Percentiles rank a stretch among this genome's conserved stretches.
These are phyloP conservation scores for Diaporthe nobilis DNA, from an alignment of 2,329 filamentous ascomycete genomes.

Conservation along the genomic window DNA sequence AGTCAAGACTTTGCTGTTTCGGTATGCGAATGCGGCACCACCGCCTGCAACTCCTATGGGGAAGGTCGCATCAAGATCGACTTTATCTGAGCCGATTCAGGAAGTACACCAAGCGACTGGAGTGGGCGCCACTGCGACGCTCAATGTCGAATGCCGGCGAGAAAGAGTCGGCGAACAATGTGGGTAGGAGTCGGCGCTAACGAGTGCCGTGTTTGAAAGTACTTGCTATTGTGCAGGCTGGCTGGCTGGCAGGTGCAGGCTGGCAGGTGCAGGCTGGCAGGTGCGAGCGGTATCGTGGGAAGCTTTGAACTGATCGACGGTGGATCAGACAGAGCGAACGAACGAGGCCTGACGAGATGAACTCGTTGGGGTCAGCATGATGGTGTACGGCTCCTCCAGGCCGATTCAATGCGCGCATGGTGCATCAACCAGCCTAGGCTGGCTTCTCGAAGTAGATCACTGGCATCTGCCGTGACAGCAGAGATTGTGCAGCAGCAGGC, in stretches of 20 bases:
- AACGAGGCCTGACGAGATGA: slow-evolving; percentile 25
- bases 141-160: slow-evolving; percentile 24
- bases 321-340: slow-evolving; percentile 23
- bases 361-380: slow-evolving; percentile 9
- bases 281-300: slow-evolving; percentile 13
- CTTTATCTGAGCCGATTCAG: slow-evolving; percentile 22
- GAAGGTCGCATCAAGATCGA: slow-evolving; percentile 38
- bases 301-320: slow-evolving; percentile 25
- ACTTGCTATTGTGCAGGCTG: not conserved
- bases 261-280: not conserved
- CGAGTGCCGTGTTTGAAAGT: slow-evolving; percentile 29
- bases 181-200: slow-evolving; percentile 31
- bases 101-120: not conserved
- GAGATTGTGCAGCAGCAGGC: slow-evolving; percentile 19
- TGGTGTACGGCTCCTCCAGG: not conserved
- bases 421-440: slow-evolving; percentile 4
- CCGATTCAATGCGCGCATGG: slow-evolving; percentile 13
- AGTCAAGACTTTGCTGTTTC: slow-evolving; percentile 23
- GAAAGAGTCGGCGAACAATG: slow-evolving; percentile 5
- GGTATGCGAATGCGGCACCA: slow-evolving; percentile 22
- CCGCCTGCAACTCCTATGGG: slow-evolving; percentile 13
- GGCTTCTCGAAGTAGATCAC: slow-evolving; percentile 17
- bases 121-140: slow-evolving; percentile 14
- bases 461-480: slow-evolving; percentile 22
- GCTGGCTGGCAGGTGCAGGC: not conserved